Evolutionary conservation across 768 basidiomycete species (phyloP), one percentile per base, ranked within the genome.

Genomic region (Mycena epipterygia): DNA sequence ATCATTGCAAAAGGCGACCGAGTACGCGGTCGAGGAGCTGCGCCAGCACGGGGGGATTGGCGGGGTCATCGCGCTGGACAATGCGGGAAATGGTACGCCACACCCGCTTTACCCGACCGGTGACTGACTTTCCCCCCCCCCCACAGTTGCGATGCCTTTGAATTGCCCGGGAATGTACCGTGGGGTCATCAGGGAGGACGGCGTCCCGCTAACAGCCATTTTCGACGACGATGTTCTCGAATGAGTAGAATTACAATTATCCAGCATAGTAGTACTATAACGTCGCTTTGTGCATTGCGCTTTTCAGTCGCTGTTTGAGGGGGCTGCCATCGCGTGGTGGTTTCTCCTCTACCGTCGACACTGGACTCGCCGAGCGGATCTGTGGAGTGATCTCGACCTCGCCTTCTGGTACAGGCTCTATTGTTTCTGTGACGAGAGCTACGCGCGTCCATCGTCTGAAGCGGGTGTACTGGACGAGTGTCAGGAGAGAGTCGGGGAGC

Each of bases 91-190:
- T 74, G 89, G 93, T 93, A 67, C 70, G 86, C 1, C 16, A 39
- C 12, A 13, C 13, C 52, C 21, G 49, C 33, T 64, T 57, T 27
- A 23, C 21, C 32, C 16, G 17, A 64, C 14, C 48, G 37, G 39
- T 14, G 51, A 42, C 29, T 23, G 41, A 57, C 56, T 33, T n/a
- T n/a, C n/a, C n/a, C n/a, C n/a, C n/a, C n/a, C 23, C 25, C 48
- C 56, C 41, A n/a, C 71, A 94, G 93, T 95, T 49, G 83, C 92
- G 1, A 88, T 93, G 83, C 89, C 92, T 8, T 77, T 95, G 70
- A 95, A 95, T 77, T 93, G 90, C 74, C 82, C 86, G 23, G 93
- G 94, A 11, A 95, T 95, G 94, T 95, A 94, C 76, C 87, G 94
- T 32, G 94, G 94, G 8, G 84, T 94, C 19, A 89, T 95, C 37